Conservation (phyloP, 1,284 basidiomycete genomes). For the Ceratobasidium sp. region DNA sequence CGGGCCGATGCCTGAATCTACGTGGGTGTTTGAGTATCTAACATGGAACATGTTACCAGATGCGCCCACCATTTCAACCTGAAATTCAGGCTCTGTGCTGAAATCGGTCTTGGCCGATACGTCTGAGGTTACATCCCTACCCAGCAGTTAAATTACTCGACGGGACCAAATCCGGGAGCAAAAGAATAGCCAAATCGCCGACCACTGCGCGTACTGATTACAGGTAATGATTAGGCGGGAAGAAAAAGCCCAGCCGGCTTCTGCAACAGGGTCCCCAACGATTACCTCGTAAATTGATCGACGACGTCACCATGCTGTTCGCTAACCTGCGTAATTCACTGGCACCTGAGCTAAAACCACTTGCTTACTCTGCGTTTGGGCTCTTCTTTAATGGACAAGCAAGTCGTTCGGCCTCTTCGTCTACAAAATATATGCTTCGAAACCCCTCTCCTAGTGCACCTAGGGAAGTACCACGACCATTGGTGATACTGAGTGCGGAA, state of each 20-base stretch:
- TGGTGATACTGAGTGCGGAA: slow-evolving; percentile 54
- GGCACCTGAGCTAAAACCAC: slow-evolving; percentile 11
- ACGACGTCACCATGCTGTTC: slow-evolving; percentile 3
- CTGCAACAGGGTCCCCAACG: slow-evolving; percentile 1
- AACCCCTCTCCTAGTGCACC: slow-evolving; percentile 54
- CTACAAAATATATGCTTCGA: slow-evolving; percentile 49
- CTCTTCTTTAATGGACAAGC: slow-evolving; percentile 19
- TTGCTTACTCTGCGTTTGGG: slow-evolving; percentile 24
- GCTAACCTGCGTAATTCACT: background rate
- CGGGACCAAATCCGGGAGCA: too few species aligned
- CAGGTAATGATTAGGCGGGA: background rate
- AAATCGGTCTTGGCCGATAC: too few species aligned
- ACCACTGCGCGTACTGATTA: too few species aligned
- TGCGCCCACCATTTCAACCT: too few species aligned
- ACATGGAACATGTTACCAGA: too few species aligned
- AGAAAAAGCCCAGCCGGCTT: background rate
- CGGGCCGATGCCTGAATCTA: too few species aligned
- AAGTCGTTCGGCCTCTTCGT: slow-evolving; percentile 27
- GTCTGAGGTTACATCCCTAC: too few species aligned
- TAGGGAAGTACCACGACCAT: slow-evolving; percentile 60
- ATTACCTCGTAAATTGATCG: background rate
- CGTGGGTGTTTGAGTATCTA: too few species aligned
- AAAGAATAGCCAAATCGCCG: too few species aligned
- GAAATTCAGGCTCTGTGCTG: too few species aligned
- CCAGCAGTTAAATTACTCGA: too few species aligned